Conservation (phyloP, 83 land plant species). For the Thuja plicata region DNA sequence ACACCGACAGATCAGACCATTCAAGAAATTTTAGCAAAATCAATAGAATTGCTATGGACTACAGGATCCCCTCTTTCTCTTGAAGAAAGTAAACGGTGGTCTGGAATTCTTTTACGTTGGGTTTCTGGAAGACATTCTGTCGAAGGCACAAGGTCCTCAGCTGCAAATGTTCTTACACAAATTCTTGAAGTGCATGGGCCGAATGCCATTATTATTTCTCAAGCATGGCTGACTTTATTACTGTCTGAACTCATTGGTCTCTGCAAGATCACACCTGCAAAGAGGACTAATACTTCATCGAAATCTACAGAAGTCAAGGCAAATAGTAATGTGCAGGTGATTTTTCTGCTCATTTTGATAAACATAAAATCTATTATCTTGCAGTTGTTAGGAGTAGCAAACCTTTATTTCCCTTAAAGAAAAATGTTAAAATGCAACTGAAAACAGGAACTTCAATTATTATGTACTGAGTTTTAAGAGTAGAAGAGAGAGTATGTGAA, state of each 20-base stretch:
- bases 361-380: not conserved
- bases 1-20: conserved; percentile 47
- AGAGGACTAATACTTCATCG: conserved; percentile 29
- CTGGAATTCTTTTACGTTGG: conserved; percentile 88
- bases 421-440: not conserved
- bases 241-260: conserved; percentile 56
- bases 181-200: conserved; percentile 84
- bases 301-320: conserved; percentile 65
- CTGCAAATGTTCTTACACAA: conserved; percentile 58
- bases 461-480: not conserved
- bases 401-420: not conserved
- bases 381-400: not conserved
- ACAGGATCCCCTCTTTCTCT: conserved; percentile 55
- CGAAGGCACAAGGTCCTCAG: conserved; percentile 45
- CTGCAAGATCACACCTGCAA: conserved; percentile 33
- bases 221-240: conserved; percentile 87
- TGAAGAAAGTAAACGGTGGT: conserved; percentile 92
- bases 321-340: conserved; percentile 38
- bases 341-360: conserved; percentile 2
- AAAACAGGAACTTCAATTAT: not conserved
- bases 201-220: conserved; percentile 65
- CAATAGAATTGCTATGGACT: conserved; percentile 54
- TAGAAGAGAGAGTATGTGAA: not conserved
- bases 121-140: conserved; percentile 56
- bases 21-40: conserved; percentile 72